A percentile compares a stretch with the other conserved stretches of the same genome.
These are phyloP conservation scores for Oidium heveae DNA, from an alignment of 2,329 filamentous ascomycete species.

Conservation along the genomic window DNA sequence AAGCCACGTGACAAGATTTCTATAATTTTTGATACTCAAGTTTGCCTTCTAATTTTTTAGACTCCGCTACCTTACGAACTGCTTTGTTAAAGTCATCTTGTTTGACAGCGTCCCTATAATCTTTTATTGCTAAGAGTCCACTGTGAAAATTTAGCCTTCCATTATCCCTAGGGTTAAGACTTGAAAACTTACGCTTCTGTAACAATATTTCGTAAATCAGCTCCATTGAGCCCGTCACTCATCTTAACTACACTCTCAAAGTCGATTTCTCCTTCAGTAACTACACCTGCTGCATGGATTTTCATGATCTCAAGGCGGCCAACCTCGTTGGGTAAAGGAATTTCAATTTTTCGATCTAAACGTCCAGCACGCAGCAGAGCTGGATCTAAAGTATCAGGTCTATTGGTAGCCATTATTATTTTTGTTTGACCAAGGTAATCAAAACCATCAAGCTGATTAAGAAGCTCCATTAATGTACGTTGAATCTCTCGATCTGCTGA, in stretches of 20 bases:
- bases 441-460: constrained; percentile 96
- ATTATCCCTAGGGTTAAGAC: background rate
- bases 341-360: constrained; percentile 93
- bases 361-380: constrained; percentile 77
- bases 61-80: constrained; percentile 85
- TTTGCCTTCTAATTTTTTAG: constrained; percentile 97
- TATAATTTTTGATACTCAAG: constrained; percentile 92
- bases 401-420: constrained; percentile 82
- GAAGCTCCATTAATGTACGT: constrained; percentile 91
- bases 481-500: constrained; percentile 94
- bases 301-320: constrained; percentile 88
- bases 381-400: constrained; percentile 80
- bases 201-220: constrained; percentile 89
- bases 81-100: constrained; percentile 99
- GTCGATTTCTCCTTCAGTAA: constrained; percentile 76
- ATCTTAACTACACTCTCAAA: constrained; percentile 99
- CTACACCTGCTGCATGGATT: constrained; percentile 98
- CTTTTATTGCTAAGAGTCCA: constrained; percentile 93
- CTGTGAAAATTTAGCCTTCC: constrained; percentile 21
- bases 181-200: constrained; percentile 66
- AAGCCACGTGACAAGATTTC: constrained; percentile 1
- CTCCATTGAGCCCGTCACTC: constrained; percentile 94
- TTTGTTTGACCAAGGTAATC: constrained; percentile 94
- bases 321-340: constrained; percentile 93
- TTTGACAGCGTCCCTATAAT: constrained; percentile 84